Evolutionary conservation across 116 monocot genomes (phyloP), one percentile per base, ranked within the genome.

Genomic region (Trichopus zeylanicus): DNA sequence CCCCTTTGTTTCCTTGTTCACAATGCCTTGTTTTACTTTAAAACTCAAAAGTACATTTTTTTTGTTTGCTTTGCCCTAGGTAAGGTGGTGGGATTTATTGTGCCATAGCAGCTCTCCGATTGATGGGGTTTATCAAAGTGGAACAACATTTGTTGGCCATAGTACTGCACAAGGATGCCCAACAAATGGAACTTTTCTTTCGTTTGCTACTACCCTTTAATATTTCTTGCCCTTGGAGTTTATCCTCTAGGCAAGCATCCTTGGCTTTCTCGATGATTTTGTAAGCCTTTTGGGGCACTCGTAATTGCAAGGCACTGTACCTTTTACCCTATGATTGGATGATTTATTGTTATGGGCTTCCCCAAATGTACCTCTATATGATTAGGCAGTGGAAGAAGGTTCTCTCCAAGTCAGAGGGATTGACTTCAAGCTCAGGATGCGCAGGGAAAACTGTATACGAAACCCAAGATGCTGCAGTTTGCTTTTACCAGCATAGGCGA

Each of bases 31-130:
- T n/a, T n/a, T n/a, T n/a, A n/a, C n/a, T n/a, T n/a, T n/a, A n/a
- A n/a, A n/a, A n/a, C n/a, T n/a, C n/a, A n/a, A n/a, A n/a, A n/a
- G n/a, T n/a, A n/a, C n/a, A n/a, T n/a, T n/a, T n/a, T n/a, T n/a
- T n/a, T n/a, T n/a, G n/a, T n/a, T n/a, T n/a, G n/a, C n/a, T n/a
- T n/a, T n/a, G n/a, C n/a, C n/a, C n/a, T n/a, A n/a, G n/a, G n/a
- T n/a, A n/a, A 97, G 97, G 97, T 77, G 97, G 97, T 63, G 97
- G 80, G 35, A 80, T 84, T 31, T 97, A 74, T 35, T 97, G 97
- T 80, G 97, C 87, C 7, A 77, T 97, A 55, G 84, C 91, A 55
- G 76, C 97, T 75, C 87, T 97, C 64, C 67, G 64, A 25, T 62
- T 91, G 30, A 97, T 97, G 97, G 97, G 91, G 48, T 87, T 70